Evolutionary conservation across 495 filamentous ascomycete genomes (phyloP), one percentile per base, ranked within the genome.

Genomic region (Usnea hakonensis): DNA sequence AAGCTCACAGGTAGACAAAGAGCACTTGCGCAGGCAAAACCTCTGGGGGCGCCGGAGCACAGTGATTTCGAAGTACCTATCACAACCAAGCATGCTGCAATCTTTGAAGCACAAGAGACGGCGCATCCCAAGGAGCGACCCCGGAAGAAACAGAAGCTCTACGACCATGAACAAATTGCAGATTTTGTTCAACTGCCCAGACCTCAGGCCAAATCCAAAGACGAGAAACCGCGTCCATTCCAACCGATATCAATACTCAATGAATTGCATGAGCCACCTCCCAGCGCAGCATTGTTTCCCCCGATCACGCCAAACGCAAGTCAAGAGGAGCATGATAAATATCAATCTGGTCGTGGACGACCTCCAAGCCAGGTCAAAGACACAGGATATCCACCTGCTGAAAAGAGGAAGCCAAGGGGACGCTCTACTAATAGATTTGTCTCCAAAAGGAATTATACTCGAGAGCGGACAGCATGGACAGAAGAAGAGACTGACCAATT

Each of bases 401-500:
- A 21, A 28, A 64, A 52, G 57, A 55, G 32, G 38, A 64, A 60
- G 28, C 28, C 44, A 26, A 50, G 37, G 9, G 53, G 28, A 53
- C 57, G 58, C 44, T 61, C 62, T 52, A 38, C 35, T 7, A 35
- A 41, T 43, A 23, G 26, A 38, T 46, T 23, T 43, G 43, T 28
- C 16, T 23, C 35, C 43, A 66, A 69, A 48, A 61, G 60, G 37
- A 56, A 23, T 7, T 57, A 40, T 50, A 59, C 43, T 44, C 61
- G 55, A 53, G 60, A 16, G 56, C 69, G 58, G 65, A 73, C 67
- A 66, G 88, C 84, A 66, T 96, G 91, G 91, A 86, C 86, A 0
- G 87, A 94, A 56, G 85, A 91, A 67, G 91, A 96, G 70, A 95
- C 90, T 2, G 83, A 85, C 30, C 80, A 87, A 58, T 75, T 96